A percentile compares a stretch with the other conserved stretches of the same genome.
These are phyloP conservation scores for Fistulifera solaris DNA, from an alignment of 108 stramenopile genomes.

Conservation along the genomic window DNA sequence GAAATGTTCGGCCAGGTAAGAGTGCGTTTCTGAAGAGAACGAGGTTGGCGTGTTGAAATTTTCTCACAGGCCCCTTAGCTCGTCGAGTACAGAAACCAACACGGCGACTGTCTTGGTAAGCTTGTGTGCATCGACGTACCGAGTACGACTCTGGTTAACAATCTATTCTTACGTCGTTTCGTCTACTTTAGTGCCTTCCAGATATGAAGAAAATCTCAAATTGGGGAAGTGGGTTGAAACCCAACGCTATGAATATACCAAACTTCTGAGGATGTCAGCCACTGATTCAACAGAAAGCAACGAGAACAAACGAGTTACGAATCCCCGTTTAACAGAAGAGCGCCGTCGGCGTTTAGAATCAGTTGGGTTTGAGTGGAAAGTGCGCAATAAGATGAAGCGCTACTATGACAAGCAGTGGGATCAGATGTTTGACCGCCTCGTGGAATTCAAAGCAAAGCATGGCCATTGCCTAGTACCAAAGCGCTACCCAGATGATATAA, in stretches of 20 bases:
- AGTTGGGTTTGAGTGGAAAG: slow-evolving; percentile 68
- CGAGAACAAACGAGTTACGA: slow-evolving; percentile 10
- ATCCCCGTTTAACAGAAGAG: slow-evolving; percentile 46
- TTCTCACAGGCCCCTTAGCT: slow-evolving; percentile 12
- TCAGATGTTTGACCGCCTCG: slow-evolving; percentile 23
- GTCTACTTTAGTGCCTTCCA: too few species aligned
- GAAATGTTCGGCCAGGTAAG: slow-evolving; percentile 27
- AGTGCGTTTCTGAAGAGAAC: too few species aligned
- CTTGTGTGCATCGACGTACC: too few species aligned
- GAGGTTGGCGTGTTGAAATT: too few species aligned
- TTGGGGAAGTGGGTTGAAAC: slow-evolving; percentile 49
- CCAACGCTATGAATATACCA: slow-evolving; percentile 48
- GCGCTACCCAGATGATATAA: slow-evolving; percentile 34
- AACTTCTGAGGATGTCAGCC: slow-evolving; percentile 18
- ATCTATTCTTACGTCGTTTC: too few species aligned
- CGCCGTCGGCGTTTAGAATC: slow-evolving; percentile 41
- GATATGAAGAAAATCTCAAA: slow-evolving; percentile 39
- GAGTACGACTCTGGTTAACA: too few species aligned
- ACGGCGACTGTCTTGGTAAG: slow-evolving; percentile 50
- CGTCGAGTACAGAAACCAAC: slow-evolving; percentile 28
- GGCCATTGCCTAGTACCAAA: slow-evolving; percentile 45
- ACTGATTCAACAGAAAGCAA: background rate
- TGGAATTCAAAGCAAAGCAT: slow-evolving; percentile 21
- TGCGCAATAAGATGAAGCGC: slow-evolving; percentile 43
- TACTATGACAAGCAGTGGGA: slow-evolving; percentile 15